Percentiles rank a stretch among this genome's conserved stretches.
phyloP scores from a whole-genome alignment of 768 basidiomycete species.

The Kwoniella sp. region DNA sequence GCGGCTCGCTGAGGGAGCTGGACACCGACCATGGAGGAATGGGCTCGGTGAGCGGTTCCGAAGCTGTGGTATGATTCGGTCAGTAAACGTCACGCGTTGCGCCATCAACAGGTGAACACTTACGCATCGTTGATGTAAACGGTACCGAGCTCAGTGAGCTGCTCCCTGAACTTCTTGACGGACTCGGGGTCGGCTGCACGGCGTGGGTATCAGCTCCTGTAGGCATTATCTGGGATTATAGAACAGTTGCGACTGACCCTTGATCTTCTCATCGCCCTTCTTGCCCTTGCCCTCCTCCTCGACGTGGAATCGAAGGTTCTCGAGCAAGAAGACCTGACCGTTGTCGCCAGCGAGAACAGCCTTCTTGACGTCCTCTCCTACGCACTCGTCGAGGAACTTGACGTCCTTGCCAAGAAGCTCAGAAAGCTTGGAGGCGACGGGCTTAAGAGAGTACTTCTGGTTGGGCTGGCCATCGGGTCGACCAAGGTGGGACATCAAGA shows the following conservation, averaged over 20 bases:
- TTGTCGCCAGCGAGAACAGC: conserved; percentile 63
- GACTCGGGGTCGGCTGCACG: conserved; percentile 62
- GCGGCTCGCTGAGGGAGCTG: conserved; percentile 86
- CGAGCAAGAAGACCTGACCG: conserved; percentile 73
- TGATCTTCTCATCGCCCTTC: conserved; percentile 81
- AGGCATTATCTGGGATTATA: neutral
- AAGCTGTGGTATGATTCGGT: conserved; percentile 53
- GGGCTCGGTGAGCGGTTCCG: conserved; percentile 95
- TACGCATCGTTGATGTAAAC: conserved; percentile 94
- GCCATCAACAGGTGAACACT: conserved; percentile 1
- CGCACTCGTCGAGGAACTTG: conserved; percentile 75
- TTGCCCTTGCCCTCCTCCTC: conserved; percentile 98
- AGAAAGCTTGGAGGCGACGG: conserved; percentile 73
- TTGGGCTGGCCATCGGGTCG: conserved; percentile 90
- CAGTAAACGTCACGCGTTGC: neutral
- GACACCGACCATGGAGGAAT: conserved; percentile 98
- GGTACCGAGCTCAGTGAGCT: conserved; percentile 85
- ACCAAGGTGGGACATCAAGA: conserved; percentile 97
- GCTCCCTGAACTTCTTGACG: conserved; percentile 77
- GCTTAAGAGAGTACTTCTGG: conserved; percentile 83
- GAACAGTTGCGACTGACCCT: conserved; percentile 54
- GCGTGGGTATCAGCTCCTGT: neutral
- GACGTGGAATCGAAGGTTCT: conserved; percentile 97
- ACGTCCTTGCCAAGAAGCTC: conserved; percentile 68
- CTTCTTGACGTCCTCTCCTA: conserved; percentile 78